These are phyloP conservation scores for Talaromyces sp. DNA, from an alignment of 2,329 filamentous ascomycete genomes.

Conservation along the genomic window DNA sequence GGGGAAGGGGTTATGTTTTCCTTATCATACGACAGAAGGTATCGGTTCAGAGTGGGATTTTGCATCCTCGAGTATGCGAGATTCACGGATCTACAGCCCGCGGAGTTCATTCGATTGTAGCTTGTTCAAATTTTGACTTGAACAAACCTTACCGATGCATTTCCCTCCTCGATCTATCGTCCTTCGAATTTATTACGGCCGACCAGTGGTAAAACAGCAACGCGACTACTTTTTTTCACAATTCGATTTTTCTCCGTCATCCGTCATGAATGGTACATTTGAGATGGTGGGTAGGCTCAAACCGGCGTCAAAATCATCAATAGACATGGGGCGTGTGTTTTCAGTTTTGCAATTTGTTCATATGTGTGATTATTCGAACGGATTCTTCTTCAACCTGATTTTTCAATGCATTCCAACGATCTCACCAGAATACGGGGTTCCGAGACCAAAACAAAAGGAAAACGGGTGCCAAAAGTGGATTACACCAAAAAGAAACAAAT, in stretches of 20 bases:
- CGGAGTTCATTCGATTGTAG: conserved; percentile 6
- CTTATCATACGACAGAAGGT: conserved; percentile 5
- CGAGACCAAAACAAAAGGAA: neutral
- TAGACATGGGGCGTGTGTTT: conserved; percentile 42
- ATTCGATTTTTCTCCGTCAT: conserved; percentile 24
- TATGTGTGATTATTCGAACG: conserved; percentile 36
- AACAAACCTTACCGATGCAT: neutral
- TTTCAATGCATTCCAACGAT: neutral
- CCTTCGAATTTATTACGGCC: conserved; percentile 28
- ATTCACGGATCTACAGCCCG: conserved; percentile 9
- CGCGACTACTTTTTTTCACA: conserved; percentile 18
- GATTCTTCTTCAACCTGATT: neutral
- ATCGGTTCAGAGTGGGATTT: neutral
- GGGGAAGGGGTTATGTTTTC: neutral
- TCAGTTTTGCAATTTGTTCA: conserved; percentile 17
- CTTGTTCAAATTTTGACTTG: neutral
- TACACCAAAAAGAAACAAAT: conserved; percentile 2
- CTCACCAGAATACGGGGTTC: neutral
- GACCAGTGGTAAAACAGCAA: conserved; percentile 21
- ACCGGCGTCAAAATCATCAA: conserved; percentile 39
- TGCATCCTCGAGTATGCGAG: neutral
- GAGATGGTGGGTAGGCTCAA: conserved; percentile 33
- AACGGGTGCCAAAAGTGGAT: conserved; percentile 6
- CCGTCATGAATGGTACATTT: conserved; percentile 34
- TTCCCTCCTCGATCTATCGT: neutral